A percentile compares a stretch with the other conserved stretches of the same genome.
These are phyloP conservation scores for Lipomyces spencermartinsiae DNA, from an alignment of 805 yeast genomes.

Conservation along the genomic window DNA sequence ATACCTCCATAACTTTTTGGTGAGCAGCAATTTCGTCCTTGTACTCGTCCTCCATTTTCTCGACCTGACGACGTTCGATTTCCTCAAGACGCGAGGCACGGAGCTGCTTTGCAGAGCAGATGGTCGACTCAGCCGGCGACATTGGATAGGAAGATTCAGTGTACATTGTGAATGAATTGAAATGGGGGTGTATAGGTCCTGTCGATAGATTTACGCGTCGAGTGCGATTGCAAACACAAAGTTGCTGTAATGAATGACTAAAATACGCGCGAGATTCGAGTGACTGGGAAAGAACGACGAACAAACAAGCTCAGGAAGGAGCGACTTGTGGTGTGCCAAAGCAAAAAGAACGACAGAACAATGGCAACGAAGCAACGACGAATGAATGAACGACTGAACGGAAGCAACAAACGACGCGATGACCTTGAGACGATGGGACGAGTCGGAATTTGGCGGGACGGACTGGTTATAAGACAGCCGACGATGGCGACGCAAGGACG, in stretches of 20 bases:
- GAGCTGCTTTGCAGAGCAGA: slow-evolving; percentile 28
- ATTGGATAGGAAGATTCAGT: slow-evolving; percentile 18
- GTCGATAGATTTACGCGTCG: not conserved
- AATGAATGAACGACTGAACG: slow-evolving; percentile 11
- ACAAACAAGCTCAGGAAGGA: slow-evolving; percentile 38
- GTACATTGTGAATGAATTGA: slow-evolving; percentile 9
- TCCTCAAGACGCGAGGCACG: slow-evolving; percentile 32
- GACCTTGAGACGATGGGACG: not conserved
- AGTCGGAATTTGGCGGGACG: not conserved
- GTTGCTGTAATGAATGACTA: not conserved
- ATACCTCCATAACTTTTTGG: slow-evolving; percentile 45
- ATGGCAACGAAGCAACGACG: not conserved
- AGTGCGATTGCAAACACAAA: slow-evolving; percentile 5
- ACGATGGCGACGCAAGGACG: not conserved
- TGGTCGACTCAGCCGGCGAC: slow-evolving; percentile 35
- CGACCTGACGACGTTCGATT: slow-evolving; percentile 36
- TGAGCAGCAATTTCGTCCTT: slow-evolving; percentile 47
- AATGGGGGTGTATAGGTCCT: not conserved
- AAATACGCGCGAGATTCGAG: not conserved
- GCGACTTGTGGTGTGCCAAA: slow-evolving; percentile 32
- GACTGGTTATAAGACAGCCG: not conserved
- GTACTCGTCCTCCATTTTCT: slow-evolving; percentile 46
- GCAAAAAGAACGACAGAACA: not conserved
- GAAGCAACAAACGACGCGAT: slow-evolving; percentile 4
- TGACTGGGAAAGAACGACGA: slow-evolving; percentile 18